phyloP scores from a whole-genome alignment of 2,329 filamentous ascomycete genomes.

The Ophiostoma tasmaniense region DNA sequence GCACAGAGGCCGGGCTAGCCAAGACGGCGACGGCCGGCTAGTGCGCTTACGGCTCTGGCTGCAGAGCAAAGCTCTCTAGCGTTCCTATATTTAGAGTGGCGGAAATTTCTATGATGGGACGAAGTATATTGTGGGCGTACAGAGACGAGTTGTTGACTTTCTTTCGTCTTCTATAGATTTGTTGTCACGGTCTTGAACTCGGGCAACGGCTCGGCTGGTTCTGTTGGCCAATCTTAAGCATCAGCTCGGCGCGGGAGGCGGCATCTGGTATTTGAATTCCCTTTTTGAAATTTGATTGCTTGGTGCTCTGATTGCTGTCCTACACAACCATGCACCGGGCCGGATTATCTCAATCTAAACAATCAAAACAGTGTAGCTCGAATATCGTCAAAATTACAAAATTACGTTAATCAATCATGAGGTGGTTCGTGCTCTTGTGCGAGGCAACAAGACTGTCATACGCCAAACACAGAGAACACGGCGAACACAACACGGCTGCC shows the following conservation, averaged over 20 bases:
- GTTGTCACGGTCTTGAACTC: not conserved
- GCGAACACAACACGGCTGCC: not conserved
- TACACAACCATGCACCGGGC: not conserved
- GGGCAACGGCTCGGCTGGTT: not conserved
- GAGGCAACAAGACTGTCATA: not conserved
- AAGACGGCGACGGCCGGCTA: not conserved
- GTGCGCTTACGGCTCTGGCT: not conserved
- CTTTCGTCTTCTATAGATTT: not conserved
- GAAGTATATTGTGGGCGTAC: not conserved
- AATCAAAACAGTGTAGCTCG: not conserved
- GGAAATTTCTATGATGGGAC: not conserved
- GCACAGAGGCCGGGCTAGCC: not conserved
- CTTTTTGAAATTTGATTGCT: not conserved
- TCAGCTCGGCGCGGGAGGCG: not conserved
- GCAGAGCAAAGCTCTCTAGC: not conserved
- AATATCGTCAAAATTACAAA: not conserved
- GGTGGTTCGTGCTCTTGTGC: not conserved
- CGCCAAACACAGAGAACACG: not conserved
- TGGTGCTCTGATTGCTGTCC: not conserved
- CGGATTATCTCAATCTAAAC: not conserved
- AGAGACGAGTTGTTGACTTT: no score
- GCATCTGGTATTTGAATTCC: no score
- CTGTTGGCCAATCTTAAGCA: not conserved
- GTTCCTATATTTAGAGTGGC: not conserved
- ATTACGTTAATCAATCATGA: not conserved